Conservation (phyloP, 768 basidiomycete species). For the Pleurotus sapidus region DNA sequence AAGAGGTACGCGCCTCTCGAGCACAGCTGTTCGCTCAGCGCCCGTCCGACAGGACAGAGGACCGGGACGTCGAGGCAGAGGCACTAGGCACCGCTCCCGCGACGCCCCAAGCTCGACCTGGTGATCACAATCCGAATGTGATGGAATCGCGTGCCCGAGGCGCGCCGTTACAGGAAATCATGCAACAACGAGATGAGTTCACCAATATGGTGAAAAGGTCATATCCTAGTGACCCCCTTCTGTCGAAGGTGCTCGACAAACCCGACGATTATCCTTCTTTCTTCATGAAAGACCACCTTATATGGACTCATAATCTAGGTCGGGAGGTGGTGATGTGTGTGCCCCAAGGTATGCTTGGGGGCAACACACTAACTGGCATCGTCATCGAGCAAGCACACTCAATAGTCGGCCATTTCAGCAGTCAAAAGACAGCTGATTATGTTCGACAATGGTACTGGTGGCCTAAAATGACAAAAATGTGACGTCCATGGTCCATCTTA, state of each 20-base stretch:
- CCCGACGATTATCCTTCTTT: not conserved
- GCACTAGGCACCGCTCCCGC: too few species aligned
- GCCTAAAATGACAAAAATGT: conserved; percentile 19
- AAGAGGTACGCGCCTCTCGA: not conserved
- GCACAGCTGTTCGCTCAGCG: not conserved
- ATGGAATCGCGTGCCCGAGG: not conserved
- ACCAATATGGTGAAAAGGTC: too few species aligned
- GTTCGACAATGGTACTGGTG: conserved; percentile 27
- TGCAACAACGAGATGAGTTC: too few species aligned
- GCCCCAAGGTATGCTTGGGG: not conserved
- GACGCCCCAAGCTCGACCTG: too few species aligned
- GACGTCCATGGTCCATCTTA: conserved; percentile 29
- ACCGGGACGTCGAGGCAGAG: not conserved
- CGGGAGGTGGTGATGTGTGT: not conserved
- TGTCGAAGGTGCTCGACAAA: not conserved
- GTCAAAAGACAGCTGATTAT: conserved; percentile 5
- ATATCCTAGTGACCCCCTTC: not conserved
- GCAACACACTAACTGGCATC: not conserved
- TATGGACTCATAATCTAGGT: not conserved
- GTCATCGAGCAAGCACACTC: conserved; percentile 8
- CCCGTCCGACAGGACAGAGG: not conserved
- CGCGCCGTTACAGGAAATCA: too few species aligned
- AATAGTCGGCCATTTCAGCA: not conserved
- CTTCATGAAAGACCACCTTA: not conserved
- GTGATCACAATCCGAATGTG: too few species aligned